Base-by-base conservation (phyloP, 2,329 filamentous ascomycete species). In the Thielaviopsis populi region DNA sequence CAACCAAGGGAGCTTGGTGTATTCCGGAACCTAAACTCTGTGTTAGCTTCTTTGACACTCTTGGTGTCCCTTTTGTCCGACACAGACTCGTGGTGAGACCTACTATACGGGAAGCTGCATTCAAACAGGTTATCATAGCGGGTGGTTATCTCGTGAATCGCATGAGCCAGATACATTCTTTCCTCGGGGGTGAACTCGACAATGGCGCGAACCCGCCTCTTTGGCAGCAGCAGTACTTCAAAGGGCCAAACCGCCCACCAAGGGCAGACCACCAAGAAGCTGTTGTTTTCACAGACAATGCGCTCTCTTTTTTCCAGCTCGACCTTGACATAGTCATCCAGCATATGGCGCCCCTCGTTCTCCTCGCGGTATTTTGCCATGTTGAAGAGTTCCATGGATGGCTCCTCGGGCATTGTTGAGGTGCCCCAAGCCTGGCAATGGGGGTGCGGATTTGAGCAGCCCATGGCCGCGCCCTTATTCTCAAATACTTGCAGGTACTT, bases 221-320 rank as follows among this genome's bases (percentile, higher is more conserved):
- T 95, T 67, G 89, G 84, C 37, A 96, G 79, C 66, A 99, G 82
- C 78, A 99, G 87, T 58, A 92, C 87, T 77, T 99, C 94, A 67
- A 96, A 99, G 0, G 94, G 94, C 94, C 94, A 99, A 19, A 90
- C 81, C 0, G 90, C 94, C 94, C 94, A 99, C 91, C 94, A 99
- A 0, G 94, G 94, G 70, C 91, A 96, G 17, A 97, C 83, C 0
- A 91, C 86, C 50, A 96, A 77, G 73, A 97, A 99, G 0, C 79
- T 79, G 11, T 82, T 82, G 72, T 99, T 99, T 73, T 95, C 85
- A 72, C 88, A 96, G 0, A 99, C 88, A 8, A 95, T 81, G 11
- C 94, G 84, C 75, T 96, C 91, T 15, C 22, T 30, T 76, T 95
- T 95, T 69, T 85, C 80, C 62, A 86, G 77, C 73, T 99, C 94